Evolutionary conservation across 148 eudicot species (phyloP).

Genomic region (Vaccinium darrowii): DNA sequence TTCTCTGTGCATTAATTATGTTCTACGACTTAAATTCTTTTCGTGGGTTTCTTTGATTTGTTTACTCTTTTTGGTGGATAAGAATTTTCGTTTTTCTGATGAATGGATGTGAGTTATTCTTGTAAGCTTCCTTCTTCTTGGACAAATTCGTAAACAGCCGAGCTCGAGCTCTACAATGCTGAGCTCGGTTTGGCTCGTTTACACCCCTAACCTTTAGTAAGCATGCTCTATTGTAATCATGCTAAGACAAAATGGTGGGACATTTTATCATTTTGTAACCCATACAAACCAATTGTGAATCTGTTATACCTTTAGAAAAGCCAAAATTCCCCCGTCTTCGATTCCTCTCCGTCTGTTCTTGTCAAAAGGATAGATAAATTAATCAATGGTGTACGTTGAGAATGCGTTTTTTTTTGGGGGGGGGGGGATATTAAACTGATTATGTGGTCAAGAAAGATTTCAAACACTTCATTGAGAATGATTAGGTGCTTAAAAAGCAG

Average conservation of each 20-base stretch:
- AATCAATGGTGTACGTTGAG: neutral
- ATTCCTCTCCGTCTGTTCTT: neutral
- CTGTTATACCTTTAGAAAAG: neutral
- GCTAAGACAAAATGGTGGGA: neutral
- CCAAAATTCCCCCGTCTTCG: neutral
- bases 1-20: slow-evolving; percentile 27
- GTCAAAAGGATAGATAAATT: neutral
- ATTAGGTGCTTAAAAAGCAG: neutral
- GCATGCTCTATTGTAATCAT: neutral
- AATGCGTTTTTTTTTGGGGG: neutral
- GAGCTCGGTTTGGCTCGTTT: too few species aligned
- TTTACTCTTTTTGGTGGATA: neutral
- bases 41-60: neutral
- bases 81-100: neutral
- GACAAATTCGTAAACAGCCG: neutral
- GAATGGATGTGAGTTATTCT: neutral
- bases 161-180: too few species aligned
- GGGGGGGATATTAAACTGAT: slow-evolving; percentile 1
- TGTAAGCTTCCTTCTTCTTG: neutral
- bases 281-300: neutral
- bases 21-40: slow-evolving; percentile 4
- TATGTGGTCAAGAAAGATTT: slow-evolving; percentile 8
- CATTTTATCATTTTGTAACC: neutral
- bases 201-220: neutral
- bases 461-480: neutral